Evolutionary conservation across 1,139 yeast species (phyloP), one percentile per base, ranked within the genome.

Genomic region (Lodderomyces theae): DNA sequence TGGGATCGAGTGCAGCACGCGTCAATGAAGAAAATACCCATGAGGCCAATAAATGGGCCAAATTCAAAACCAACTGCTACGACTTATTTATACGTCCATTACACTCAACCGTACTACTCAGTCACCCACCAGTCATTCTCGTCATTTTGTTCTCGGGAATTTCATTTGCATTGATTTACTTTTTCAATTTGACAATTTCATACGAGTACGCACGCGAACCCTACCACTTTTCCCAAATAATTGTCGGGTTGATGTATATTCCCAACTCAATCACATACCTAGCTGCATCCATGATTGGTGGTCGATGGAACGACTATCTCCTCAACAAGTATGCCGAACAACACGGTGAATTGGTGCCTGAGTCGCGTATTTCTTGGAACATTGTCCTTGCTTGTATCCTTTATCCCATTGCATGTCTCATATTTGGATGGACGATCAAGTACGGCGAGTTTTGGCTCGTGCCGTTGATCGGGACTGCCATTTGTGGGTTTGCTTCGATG

Each of bases 401-500:
- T 4, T 79, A 76, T 43, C 88, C 92, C 0, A 71, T 80, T 1
- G 77, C 95, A 0, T 66, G 87, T 46, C 59, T 87, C 23, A 77
- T 86, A 16, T 83, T 83, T 52, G 96, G 96, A 1, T 88, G 96
- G 96, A 76, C 90, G 40, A 70, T 87, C 17, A 74, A 82, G 42
- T 74, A 71, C 47, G 72, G 80, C 10, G 70, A 75, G 30, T 80
- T 79, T 49, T 88, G 96, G 96, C 79, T 82, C 1, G 72, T 81
- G 4, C 96, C 82, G 6, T 73, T 82, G 49, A 68, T 88, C 8
- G 96, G 96, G 0, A 82, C 94, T 3, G 86, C 90, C 1, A 47
- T 86, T 5, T 86, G 83, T 58, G 96, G 96, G 0, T 79, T 84
- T 56, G 86, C 92, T 0, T 80, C 88, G 18, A 86, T 87, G 95